Conservation (phyloP, 305 asterid genomes). For the Fraxinus sp. region DNA sequence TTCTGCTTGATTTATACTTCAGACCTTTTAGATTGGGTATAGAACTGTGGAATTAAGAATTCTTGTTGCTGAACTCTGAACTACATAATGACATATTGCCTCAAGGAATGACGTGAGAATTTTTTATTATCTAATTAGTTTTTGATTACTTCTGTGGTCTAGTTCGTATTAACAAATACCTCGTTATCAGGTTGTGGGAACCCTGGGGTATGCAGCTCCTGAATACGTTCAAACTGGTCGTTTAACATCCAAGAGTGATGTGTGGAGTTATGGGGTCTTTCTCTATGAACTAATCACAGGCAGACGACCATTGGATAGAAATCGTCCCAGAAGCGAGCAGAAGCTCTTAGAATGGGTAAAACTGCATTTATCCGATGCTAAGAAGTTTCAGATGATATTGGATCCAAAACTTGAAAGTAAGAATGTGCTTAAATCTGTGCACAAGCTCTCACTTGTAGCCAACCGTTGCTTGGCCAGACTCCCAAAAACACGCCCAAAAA, state of each 20-base stretch:
- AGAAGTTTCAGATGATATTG: slow-evolving; percentile 2
- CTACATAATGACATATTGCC: background rate
- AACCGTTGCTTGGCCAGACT: slow-evolving; percentile 79
- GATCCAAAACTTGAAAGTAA: background rate
- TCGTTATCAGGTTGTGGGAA: slow-evolving; percentile 75
- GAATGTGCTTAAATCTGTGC: slow-evolving; percentile 16
- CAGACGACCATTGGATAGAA: slow-evolving; percentile 81
- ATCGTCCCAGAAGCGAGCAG: slow-evolving; percentile 81
- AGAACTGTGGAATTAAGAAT: background rate
- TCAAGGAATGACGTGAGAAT: background rate
- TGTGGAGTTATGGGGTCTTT: slow-evolving; percentile 96
- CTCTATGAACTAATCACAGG: slow-evolving; percentile 95
- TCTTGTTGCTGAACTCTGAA: background rate
- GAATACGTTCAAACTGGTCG: slow-evolving; percentile 93
- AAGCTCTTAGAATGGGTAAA: slow-evolving; percentile 92
- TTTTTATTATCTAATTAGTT: background rate
- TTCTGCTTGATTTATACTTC: background rate
- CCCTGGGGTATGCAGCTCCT: slow-evolving; percentile 94
- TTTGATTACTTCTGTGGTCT: background rate
- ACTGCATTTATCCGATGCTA: background rate
- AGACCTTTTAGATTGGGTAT: slow-evolving; percentile 4
- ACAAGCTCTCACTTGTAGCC: slow-evolving; percentile 80
- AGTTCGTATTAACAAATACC: background rate
- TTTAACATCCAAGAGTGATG: slow-evolving; percentile 83
- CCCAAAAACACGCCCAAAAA: slow-evolving; percentile 76